These are phyloP conservation scores for Canna indica DNA, from an alignment of 176 grass and related monocot species.

Conservation along the genomic window DNA sequence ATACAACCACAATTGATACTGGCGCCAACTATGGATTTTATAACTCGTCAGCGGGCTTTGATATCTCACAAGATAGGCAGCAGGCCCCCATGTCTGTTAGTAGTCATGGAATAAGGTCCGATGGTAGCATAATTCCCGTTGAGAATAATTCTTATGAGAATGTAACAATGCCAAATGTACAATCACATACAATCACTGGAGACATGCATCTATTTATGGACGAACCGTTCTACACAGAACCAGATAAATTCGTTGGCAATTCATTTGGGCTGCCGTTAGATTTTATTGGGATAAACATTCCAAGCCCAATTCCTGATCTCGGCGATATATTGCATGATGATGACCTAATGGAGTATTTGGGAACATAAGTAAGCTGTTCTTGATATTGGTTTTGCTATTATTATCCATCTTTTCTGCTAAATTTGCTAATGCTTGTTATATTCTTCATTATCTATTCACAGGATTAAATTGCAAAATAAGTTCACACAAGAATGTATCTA, in stretches of 20 bases:
- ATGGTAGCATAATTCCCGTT: conserved; percentile 33
- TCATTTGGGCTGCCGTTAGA: conserved; percentile 76
- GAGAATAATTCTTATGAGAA: conserved; percentile 49
- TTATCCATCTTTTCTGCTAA: not conserved
- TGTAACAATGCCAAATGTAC: conserved; percentile 30
- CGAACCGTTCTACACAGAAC: conserved; percentile 57
- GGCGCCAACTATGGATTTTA: conserved; percentile 36
- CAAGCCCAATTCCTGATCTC: conserved; percentile 72
- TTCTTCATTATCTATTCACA: conserved; percentile 20
- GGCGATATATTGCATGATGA: conserved; percentile 84
- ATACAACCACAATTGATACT: conserved; percentile 27
- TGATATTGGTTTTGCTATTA: not conserved
- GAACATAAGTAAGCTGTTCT: conserved; percentile 54
- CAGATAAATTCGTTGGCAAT: conserved; percentile 78
- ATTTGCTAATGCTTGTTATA: not conserved
- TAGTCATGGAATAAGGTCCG: conserved; percentile 35
- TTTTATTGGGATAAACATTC: conserved; percentile 71
- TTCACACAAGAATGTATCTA: not conserved
- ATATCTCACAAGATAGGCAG: conserved; percentile 30
- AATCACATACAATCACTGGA: conserved; percentile 42
- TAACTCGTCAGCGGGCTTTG: conserved; percentile 28
- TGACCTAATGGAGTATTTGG: conserved; percentile 94
- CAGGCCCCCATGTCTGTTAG: conserved; percentile 27
- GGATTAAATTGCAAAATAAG: not conserved
- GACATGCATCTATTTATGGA: conserved; percentile 49